Evolutionary conservation across 1,284 basidiomycete species (phyloP), one percentile per base, ranked within the genome.

Genomic region (Heterobasidion parviporum): DNA sequence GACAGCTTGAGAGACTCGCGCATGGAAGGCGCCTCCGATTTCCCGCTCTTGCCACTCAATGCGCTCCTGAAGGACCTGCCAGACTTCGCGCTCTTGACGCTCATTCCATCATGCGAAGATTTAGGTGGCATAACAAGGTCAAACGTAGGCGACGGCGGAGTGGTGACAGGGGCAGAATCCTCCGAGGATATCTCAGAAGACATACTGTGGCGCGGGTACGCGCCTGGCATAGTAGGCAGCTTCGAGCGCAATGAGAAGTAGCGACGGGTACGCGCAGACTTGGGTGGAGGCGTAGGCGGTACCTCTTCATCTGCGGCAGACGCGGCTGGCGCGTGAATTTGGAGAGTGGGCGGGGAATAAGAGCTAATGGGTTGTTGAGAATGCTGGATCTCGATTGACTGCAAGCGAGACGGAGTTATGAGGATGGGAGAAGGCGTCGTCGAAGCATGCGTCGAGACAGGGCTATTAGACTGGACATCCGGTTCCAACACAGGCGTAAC

Each of bases 161-260:
- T 66, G 8, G 69, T 60, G 26, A 69, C 63, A 50, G 66, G 58
- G 14, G 62, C 65, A 5, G 68, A 68, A 41, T 70, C 68, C 46
- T 71, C 69, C 9, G 66, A 68, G 1, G 70, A 70, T 59, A 65
- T 59, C 50, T 67, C 64, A 8, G 70, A 71, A 33, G 66, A 67
- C 46, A 48, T 20, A 8, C 70, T 72, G 18, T 65, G 59, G 20
- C 70, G 65, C 10, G 67, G 63, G 43, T 61, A 63, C 10, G 62
- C 50, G 15, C 66, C 65, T 0, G 64, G 61, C 43, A 53, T 46
- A 56, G 63, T 61, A 20, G 64, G 69, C 50, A 67, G 64, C 26
- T 41, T 66, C 57, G n/a, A 64, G 54, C 58, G 62, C 45, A 63
- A 65, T 45, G 64, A 64, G 54, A 66, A 63, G 56, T 65, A 67